Base-by-base conservation (phyloP, 768 basidiomycete genomes). In the Termitomyces bulborhizus region DNA sequence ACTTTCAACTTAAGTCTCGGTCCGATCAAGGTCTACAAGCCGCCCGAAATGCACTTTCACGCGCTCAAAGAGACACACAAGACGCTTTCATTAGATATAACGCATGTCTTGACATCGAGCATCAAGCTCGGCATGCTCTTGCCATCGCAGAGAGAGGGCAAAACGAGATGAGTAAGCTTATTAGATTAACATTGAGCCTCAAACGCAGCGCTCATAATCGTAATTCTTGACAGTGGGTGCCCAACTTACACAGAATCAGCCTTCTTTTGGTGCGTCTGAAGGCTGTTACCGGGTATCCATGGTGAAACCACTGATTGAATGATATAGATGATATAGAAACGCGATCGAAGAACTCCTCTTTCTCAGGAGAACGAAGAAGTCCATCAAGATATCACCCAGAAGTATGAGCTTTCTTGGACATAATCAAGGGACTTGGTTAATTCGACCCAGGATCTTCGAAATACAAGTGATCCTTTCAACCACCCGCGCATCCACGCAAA, bases 1-100 rank as follows among this genome's bases (percentile, higher is more conserved):
- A 49, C 42, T 58, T 52, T 47, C 61, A 57, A 29, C 27, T 49
- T 50, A 18, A 57, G 63, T 56, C 56, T 55, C 52, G 52, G 47
- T 57, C 55, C 85, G 82, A 81, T 61, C 78, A 84, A 76, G 78
- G 79, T 57, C 73, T 89, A 44, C 81, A 83, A 67, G 80, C 77
- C 48, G 78, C 84, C 18, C 83, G 85, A 32, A 73, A 75, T 46
- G 74, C 82, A 4, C 72, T 87, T n/a, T 62, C 76, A 43, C 78
- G 85, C 43, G 83, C 85, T 21, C 85, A 85, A 63, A 82, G 84
- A 63, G 85, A 87, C 48, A 84, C 85, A 0, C 84, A 88, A 62
- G 86, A 88, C 42, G 79, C 85, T 3, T 86, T 88, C 62, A 75
- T 83, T 65, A 73, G 81, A 49, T 89, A 89, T 62, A 88, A 81